Evolutionary conservation across 2,329 filamentous ascomycete species (phyloP).

Genomic region (Rhexocercosporidium sp.): DNA sequence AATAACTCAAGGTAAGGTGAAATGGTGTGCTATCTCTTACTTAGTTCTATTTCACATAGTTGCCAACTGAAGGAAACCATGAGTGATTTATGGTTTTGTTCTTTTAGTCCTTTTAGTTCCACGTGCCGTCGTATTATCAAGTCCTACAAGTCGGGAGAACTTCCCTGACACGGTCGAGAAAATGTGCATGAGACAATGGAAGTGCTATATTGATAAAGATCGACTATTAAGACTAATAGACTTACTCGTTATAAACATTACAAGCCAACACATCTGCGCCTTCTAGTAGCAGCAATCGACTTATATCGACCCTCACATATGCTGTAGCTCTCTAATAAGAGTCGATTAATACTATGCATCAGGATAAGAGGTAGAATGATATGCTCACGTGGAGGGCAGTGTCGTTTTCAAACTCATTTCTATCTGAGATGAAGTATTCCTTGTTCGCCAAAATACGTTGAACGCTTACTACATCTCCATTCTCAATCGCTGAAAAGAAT

Average conservation of each 20-base stretch:
- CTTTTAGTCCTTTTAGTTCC: too few relatives aligned
- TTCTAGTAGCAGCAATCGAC: not conserved
- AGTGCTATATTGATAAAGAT: too few relatives aligned
- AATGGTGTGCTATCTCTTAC: not conserved
- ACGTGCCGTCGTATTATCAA: too few relatives aligned
- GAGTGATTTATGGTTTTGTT: too few relatives aligned
- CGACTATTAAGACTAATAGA: not conserved
- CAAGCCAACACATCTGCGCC: not conserved
- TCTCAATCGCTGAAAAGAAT: not conserved
- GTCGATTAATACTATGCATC: not conserved
- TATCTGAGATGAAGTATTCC: slow-evolving; percentile 10
- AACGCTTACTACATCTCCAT: slow-evolving; percentile 12
- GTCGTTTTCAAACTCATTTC: not conserved
- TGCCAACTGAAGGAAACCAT: too few relatives aligned
- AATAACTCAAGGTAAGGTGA: not conserved
- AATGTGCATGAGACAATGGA: too few relatives aligned
- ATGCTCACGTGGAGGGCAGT: slow-evolving; percentile 14
- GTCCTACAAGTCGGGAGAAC: too few relatives aligned
- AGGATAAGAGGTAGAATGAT: not conserved
- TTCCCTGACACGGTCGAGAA: too few relatives aligned
- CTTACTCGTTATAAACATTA: not conserved
- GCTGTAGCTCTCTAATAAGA: not conserved
- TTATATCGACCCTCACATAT: not conserved
- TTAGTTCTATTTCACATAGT: too few relatives aligned
- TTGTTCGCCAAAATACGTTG: slow-evolving; percentile 13